Evolutionary conservation across 306 rosid genomes (phyloP).

Genomic region (Fagus crenata): DNA sequence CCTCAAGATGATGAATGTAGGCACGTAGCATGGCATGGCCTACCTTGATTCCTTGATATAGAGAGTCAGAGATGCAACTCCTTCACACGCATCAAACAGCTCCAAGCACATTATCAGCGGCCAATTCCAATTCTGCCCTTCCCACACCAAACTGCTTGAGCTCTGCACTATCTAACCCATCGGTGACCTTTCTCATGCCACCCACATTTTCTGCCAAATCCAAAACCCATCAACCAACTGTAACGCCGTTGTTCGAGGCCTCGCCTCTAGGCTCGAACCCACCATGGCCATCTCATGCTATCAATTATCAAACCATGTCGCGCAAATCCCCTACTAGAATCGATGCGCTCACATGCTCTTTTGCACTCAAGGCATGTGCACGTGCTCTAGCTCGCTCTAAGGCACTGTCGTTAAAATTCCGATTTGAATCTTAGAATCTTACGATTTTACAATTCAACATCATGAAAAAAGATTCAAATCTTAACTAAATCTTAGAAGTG

Average conservation of each 20-base stretch:
- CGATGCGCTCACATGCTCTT: conserved; percentile 83
- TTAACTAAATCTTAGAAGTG: too few species aligned
- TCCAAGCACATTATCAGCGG: conserved; percentile 68
- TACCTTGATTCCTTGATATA: conserved; percentile 34
- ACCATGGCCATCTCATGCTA: conserved; percentile 59
- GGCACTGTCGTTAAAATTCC: too few species aligned
- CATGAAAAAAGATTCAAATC: too few species aligned
- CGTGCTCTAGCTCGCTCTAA: conserved; percentile 63
- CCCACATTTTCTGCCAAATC: conserved; percentile 46
- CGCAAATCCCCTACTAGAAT: conserved; percentile 34
- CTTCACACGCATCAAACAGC: conserved; percentile 57
- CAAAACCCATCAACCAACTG: conserved; percentile 64
- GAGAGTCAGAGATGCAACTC: conserved; percentile 52
- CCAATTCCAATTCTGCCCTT: conserved; percentile 54
- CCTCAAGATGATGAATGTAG: neutral
- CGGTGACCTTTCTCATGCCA: conserved; percentile 60
- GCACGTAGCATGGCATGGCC: conserved; percentile 44
- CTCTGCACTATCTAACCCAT: conserved; percentile 60
- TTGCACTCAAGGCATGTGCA: conserved; percentile 79
- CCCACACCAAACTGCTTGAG: conserved; percentile 67
- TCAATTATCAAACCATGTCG: conserved; percentile 35
- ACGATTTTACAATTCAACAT: too few species aligned
- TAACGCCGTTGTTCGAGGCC: conserved; percentile 81
- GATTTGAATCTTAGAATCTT: too few species aligned
- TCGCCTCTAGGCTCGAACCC: conserved; percentile 71